phyloP scores from a whole-genome alignment of 805 yeast genomes.

The Debaryomyces maramus region DNA sequence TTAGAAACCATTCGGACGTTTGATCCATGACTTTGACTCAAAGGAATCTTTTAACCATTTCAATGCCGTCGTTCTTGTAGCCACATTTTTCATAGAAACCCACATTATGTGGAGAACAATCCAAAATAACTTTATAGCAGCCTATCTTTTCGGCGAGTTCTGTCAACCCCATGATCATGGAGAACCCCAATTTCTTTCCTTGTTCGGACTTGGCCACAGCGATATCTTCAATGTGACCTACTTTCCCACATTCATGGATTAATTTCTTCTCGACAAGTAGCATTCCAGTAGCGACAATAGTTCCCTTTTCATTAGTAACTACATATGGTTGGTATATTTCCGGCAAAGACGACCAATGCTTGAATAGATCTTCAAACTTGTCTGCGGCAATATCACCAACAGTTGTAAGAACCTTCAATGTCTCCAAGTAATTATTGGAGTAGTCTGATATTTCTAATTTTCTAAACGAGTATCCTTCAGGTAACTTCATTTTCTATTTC shows the following conservation, averaged over 20 bases:
- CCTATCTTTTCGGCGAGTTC: conserved; percentile 58
- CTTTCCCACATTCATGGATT: conserved; percentile 80
- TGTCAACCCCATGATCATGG: conserved; percentile 62
- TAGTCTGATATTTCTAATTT: conserved; percentile 57
- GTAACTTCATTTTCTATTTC: conserved; percentile 32
- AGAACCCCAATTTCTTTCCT: conserved; percentile 77
- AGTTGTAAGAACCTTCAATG: conserved; percentile 69
- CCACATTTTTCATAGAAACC: conserved; percentile 91
- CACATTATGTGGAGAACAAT: conserved; percentile 81
- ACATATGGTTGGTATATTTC: conserved; percentile 70
- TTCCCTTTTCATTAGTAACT: conserved; percentile 50
- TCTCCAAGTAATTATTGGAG: conserved; percentile 58
- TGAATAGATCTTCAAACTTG: conserved; percentile 51
- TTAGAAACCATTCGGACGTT: no score
- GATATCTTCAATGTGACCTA: conserved; percentile 95
- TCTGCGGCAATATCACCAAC: conserved; percentile 69
- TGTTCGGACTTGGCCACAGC: conserved; percentile 75
- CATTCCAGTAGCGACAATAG: conserved; percentile 82
- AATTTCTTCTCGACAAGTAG: conserved; percentile 76
- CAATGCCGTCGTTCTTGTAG: conserved; percentile 60
- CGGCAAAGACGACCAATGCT: conserved; percentile 55
- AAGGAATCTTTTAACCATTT: conserved; percentile 61
- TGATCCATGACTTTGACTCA: no score
- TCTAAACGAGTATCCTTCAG: conserved; percentile 71
- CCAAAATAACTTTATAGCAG: conserved; percentile 86